Evolutionary conservation across 345 rosid genomes (phyloP), one percentile per base, ranked within the genome.

Genomic region (Fremontodendron californicum): DNA sequence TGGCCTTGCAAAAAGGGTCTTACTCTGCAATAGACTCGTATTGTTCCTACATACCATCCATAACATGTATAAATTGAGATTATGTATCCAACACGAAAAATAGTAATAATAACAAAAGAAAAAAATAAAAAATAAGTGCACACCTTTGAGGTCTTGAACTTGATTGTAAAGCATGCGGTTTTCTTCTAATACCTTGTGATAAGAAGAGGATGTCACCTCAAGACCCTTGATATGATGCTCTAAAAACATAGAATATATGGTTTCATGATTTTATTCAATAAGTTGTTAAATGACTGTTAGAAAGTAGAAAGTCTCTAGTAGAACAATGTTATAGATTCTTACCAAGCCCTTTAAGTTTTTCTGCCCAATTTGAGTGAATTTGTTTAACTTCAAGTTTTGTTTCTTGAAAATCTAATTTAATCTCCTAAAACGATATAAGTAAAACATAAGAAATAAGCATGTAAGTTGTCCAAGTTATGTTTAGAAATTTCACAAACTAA

Each of bases 91-190:
- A 39, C 65, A 39, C 27, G 18, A 12, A 66, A 37, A 35, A 7
- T 5, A 2, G 46, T 3, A 60, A 71, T 40, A 49, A 8, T 35
- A 23, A 69, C 60, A 65, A 0, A 10, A 13, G 48, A 5, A 31
- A 68, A 62, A 60, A 18, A 8, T n/a, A n/a, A n/a, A n/a, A n/a
- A 70, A 54, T 23, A 52, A 2, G 31, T 76, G 67, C 42, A 29
- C 25, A 92, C 99, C 99, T 92, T 95, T 95, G 61, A 95, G 98
- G 81, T 93, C 99, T 81, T 95, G 99, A 55, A 93, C 99, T 89
- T 96, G 98, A 90, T 96, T 93, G 88, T 96, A 92, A 68, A 96
- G 97, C 48, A 82, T 81, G 4, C 99, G 93, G 63, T 96, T 96
- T 83, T 96, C 98, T 85, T 92, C 98, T 64, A 96, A 74, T 75